Percentiles rank a stretch among this genome's conserved stretches.
Conservation (phyloP, 441 rosid species). For the Adansonia rubrostipa region DNA sequence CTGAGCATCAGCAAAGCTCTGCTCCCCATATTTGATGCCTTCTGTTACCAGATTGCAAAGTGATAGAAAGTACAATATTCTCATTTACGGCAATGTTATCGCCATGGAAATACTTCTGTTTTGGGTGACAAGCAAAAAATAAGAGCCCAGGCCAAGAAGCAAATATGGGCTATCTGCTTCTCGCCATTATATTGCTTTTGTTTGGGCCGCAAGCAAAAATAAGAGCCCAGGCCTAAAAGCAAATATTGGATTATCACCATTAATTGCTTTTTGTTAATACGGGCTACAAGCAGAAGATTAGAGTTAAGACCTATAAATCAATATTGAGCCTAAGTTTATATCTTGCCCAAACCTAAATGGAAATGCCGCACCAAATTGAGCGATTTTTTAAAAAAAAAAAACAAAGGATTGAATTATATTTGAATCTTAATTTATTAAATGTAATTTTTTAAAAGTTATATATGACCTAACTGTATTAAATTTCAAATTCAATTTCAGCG, state of each 20-base stretch:
- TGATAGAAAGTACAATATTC: background rate
- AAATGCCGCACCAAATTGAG: background rate
- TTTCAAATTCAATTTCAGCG: no score
- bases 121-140: background rate
- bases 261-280: background rate
- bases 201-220: background rate
- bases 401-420: no score
- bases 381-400: no score
- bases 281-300: background rate
- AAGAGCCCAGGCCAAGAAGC: background rate
- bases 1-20: constrained; percentile 40
- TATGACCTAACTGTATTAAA: no score
- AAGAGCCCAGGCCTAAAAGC: background rate
- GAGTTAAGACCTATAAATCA: background rate
- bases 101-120: background rate
- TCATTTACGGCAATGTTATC: background rate
- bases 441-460: no score
- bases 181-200: background rate
- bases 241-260: background rate
- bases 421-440: no score
- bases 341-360: background rate
- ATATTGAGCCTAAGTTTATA: no score
- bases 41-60: background rate
- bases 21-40: constrained; percentile 35
- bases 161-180: background rate